Base-by-base conservation (phyloP, 2,329 filamentous ascomycete genomes). In the Aspergillus pseudoterreus region DNA sequence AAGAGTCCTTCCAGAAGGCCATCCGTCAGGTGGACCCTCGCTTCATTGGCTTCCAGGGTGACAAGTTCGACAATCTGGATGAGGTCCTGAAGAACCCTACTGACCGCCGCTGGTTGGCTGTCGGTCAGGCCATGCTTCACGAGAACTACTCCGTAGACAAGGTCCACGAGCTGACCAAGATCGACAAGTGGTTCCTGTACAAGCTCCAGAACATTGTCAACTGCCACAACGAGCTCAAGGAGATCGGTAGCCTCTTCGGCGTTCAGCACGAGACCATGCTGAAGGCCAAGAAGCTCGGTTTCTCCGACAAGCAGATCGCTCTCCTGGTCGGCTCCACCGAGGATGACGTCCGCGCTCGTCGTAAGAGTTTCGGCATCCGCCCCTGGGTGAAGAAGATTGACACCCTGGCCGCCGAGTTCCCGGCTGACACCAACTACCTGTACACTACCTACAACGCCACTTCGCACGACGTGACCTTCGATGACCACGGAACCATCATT, bases 301-400 rank as follows among this genome's bases (percentile, higher is more conserved):
- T 99, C 82, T 95, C 90, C 49, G 94, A 99, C 71, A 89, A 86
- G 76, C 94, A 99, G 76, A 97, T 99, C 64, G 90, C 91, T 48
- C 80, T 83, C 55, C 88, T 90, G 30, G 88, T 96, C 62, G 87
- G 88, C 64, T 86, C 87, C 70, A 88, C 86, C 35, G 94, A 99
- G 75, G 88, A 95, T 62, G 84, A 94, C 65, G 92, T 97, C 52
- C 90, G 94, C 57, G 88, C 90, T 55, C 82, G 84, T 67, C 84
- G 94, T 69, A 85, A 88, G 77, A 82, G 84, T 71, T 94, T 96
- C 70, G 90, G 88, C 54, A 92, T 99, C 73, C 87, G 82, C 56
- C 94, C 94, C 6, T 99, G 90, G 82, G 94, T 99, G 52, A 99
- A 97, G 86, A 95, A 87, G 80, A 97, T 99, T 63, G 94, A 99